Evolutionary conservation across 306 rosid genomes (phyloP).

Genomic region (Canavalia ensiformis): DNA sequence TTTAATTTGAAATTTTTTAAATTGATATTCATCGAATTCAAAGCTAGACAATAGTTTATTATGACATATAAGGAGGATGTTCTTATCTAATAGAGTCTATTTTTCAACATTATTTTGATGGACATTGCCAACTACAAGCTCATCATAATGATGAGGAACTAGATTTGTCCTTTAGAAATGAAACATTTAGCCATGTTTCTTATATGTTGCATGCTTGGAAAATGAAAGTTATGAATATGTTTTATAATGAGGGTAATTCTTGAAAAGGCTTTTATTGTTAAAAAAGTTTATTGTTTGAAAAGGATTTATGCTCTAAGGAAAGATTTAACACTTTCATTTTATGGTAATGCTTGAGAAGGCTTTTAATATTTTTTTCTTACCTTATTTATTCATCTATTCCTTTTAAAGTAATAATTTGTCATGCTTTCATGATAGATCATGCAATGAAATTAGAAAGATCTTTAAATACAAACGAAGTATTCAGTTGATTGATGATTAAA

Average conservation of each 20-base stretch:
- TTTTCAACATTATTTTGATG: conserved; percentile 35
- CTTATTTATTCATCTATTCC: no score
- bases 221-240: conserved; percentile 13
- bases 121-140: conserved; percentile 44
- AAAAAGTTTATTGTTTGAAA: not conserved
- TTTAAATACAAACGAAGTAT: not conserved
- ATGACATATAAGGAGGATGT: no score
- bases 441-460: conserved; percentile 1
- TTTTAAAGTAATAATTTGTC: not conserved
- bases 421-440: not conserved
- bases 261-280: not conserved
- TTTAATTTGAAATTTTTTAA: no score
- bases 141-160: not conserved
- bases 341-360: not conserved
- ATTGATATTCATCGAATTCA: not conserved
- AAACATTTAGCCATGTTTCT: conserved; percentile 34
- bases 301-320: not conserved
- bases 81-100: not conserved
- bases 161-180: conserved; percentile 42
- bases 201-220: conserved; percentile 15
- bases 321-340: conserved; percentile 15
- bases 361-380: not conserved
- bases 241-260: not conserved
- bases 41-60: not conserved
- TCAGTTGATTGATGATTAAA: conserved; percentile 40